phyloP scores from a whole-genome alignment of 78 protist species.

The Dictyostelium citrinum region DNA sequence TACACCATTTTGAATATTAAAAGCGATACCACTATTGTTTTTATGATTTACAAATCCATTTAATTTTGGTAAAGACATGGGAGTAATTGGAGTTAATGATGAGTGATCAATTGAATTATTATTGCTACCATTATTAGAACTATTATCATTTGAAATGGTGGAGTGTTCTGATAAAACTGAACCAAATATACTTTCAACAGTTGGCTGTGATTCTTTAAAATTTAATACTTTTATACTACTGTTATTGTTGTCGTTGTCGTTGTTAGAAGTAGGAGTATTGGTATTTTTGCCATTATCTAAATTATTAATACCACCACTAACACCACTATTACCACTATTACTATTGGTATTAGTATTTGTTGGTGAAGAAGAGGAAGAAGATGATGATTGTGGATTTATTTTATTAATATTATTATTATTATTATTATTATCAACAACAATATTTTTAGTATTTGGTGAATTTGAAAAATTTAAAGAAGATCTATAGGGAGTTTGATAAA shows the following conservation, averaged over 20 bases:
- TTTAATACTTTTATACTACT: background rate
- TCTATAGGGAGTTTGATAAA: background rate
- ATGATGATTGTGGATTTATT: background rate
- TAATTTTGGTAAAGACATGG: background rate
- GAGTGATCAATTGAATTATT: background rate
- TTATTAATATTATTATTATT: background rate
- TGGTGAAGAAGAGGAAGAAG: background rate
- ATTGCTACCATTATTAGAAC: background rate
- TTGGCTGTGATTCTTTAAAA: background rate
- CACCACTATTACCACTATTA: background rate
- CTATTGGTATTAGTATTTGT: background rate
- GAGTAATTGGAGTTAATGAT: slow-evolving; percentile 15
- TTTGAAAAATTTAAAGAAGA: background rate
- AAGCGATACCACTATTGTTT: background rate
- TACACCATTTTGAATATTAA: background rate
- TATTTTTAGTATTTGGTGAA: background rate
- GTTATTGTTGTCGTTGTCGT: background rate
- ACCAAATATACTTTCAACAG: background rate
- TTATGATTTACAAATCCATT: background rate
- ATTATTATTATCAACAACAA: background rate
- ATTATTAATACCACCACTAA: background rate
- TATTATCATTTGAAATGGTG: background rate
- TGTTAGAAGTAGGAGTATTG: too few species aligned
- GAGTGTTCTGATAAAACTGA: background rate
- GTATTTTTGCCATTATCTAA: background rate